Conservation (phyloP, 441 rosid species). For the Kokia cookei region DNA sequence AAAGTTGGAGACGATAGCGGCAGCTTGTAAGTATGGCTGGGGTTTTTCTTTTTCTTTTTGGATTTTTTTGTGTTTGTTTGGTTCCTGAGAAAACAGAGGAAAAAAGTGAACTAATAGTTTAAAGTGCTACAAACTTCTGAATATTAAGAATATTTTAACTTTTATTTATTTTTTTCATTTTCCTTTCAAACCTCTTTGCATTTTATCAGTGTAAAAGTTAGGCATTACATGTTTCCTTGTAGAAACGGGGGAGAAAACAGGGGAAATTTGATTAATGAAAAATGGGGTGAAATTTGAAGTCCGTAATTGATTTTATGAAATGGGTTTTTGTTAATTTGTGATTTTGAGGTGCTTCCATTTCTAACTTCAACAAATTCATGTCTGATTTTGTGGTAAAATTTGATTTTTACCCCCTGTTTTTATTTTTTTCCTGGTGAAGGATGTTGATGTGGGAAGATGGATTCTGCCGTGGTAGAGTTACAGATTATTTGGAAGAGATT, state of each 20-base stretch:
- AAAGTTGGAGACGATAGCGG: constrained; percentile 98
- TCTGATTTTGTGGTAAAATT: neutral
- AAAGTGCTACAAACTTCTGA: neutral
- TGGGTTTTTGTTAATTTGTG: neutral
- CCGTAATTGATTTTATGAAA: neutral
- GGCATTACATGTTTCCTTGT: neutral
- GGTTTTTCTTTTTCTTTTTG: neutral
- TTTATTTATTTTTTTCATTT: neutral
- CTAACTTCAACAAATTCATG: neutral
- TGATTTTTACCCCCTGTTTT: neutral
- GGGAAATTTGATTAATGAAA: neutral
- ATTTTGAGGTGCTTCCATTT: neutral
- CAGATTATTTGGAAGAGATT: constrained; percentile 74
- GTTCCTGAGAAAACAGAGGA: constrained; percentile 17
- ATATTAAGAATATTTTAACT: neutral
- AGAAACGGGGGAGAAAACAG: constrained; percentile 6
- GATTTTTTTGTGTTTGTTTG: constrained; percentile 2
- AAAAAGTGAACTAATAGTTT: neutral
- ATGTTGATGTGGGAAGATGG: constrained; percentile 99
- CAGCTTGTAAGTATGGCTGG: constrained; percentile 72
- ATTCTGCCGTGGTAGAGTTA: constrained; percentile 74
- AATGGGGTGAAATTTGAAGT: constrained; percentile 10
- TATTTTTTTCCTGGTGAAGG: constrained; percentile 34
- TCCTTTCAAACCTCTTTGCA: too few relatives aligned
- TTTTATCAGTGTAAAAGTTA: constrained; percentile 2